Conservation (phyloP, 73 alveolate species). For the Durusdinium trenchii region DNA sequence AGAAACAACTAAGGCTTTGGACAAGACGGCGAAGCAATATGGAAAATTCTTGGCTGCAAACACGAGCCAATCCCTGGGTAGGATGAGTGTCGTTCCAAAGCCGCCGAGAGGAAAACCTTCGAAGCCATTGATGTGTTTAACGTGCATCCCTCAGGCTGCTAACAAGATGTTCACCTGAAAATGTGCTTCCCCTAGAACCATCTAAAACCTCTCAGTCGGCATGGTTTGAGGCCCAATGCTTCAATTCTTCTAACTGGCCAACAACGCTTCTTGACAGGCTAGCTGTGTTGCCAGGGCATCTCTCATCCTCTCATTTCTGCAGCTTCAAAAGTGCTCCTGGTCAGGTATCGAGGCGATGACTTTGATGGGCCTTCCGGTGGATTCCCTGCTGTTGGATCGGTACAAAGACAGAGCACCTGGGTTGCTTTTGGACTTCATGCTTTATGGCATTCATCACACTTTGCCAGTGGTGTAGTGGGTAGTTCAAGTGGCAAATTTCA, state of each 20-base stretch:
- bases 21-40: background rate
- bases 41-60: background rate
- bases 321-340: constrained; percentile 4
- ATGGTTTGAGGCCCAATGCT: background rate
- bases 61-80: background rate
- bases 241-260: background rate
- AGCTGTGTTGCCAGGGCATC: background rate
- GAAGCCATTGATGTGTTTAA: background rate
- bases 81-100: background rate
- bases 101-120: no score
- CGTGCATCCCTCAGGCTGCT: background rate
- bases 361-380: background rate
- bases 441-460: background rate
- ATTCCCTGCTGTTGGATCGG: background rate
- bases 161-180: no score
- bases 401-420: background rate
- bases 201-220: no score
- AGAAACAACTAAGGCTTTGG: background rate
- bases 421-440: background rate
- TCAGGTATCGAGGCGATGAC: background rate
- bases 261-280: background rate
- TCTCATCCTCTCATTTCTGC: no score
- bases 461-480: background rate
- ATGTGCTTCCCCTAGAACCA: background rate
- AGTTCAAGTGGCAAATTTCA: no score